Evolutionary conservation across 768 basidiomycete species (phyloP), one percentile per base, ranked within the genome.

Genomic region (Cystofilobasidium ferigula): DNA sequence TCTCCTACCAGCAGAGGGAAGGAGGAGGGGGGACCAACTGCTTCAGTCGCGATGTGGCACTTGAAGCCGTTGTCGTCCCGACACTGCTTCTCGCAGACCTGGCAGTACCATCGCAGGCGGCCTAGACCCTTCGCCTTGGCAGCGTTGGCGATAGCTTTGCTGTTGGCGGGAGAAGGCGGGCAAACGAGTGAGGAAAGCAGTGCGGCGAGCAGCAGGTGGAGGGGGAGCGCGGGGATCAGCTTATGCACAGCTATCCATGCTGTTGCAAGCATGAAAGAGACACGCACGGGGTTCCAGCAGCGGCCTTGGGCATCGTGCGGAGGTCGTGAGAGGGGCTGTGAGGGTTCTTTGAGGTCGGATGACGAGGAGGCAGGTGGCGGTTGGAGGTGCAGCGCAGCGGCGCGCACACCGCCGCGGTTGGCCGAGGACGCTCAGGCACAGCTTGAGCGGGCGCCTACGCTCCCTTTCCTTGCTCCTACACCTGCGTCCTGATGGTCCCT

Each of bases 61-160:
- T 95, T 95, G 83, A 98, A 99, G 22, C 93, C 95, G 77, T 99
- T 99, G 79, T 98, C 95, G 77, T 98, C 89, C 74, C 74, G 34
- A 76, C 94, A 98, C 77, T 98, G 94, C 76, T 99, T 99, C 81
- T 97, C 79, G 83, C 95, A 98, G 70, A 98, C 89, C 81, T 99
- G 94, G 73, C 94, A 98, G 78, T 89, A 99, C 94, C 93, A 98
- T 69, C 93, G 83, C 69, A 98, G 83, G 73, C 91, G 85, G 77
- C 95, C 94, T 57, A 94, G 80, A 71, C 76, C 94, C 74, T 97
- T 97, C 65, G 91, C 87, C 79, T 97, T 97, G 87, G 94, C 93
- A 77, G 89, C 87, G 77, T 98, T 98, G 26, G 89, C 90, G 69
- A 93, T 40, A 8, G 64, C 64, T 53, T 69, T 68, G 22, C 67